Base-by-base conservation (phyloP, 108 stramenopile genomes). In the Heterococcus sp. region DNA sequence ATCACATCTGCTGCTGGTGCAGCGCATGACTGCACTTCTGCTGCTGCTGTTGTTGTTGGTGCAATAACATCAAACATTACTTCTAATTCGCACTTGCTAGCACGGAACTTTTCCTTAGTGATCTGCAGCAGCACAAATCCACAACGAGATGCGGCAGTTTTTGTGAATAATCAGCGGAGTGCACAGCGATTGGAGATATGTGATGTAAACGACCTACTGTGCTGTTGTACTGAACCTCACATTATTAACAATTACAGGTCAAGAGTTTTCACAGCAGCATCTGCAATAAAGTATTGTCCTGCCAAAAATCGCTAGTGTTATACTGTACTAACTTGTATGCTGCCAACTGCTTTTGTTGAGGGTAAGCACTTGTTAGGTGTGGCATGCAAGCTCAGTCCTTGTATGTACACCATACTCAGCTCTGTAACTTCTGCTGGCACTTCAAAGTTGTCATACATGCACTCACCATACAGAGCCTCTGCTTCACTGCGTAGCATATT, bases 61-160 rank as follows among this genome's bases (percentile, higher is more conserved):
- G 82, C 69, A 0, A 35, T 31, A 33, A 84, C 83, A 21, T 70
- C 68, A 35, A 84, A 85, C 83, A 84, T 68, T 11, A 85, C 64
- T 66, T 84, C 78, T 63, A 85, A 78, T 73, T 85, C 76, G 35
- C 74, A 71, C 46, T 85, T 84, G 63, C 63, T 39, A 27, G 34
- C 32, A 1, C 75, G 75, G 71, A 78, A 84, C 37, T 84, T 84
- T 65, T 84, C 76, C 84, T 85, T 63, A 35, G 77, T 58, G 8
- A 58, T 58, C 46, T 58, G 46, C n/a, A n/a, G n/a, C n/a, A n/a
- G n/a, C n/a, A n/a, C n/a, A n/a, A n/a, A n/a, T n/a, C n/a, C n/a
- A n/a, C n/a, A n/a, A n/a, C n/a, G n/a, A n/a, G n/a, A n/a, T n/a
- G n/a, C n/a, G n/a, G n/a, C n/a, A n/a, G n/a, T n/a, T n/a, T n/a